Evolutionary conservation across 2,329 filamentous ascomycete genomes (phyloP), one percentile per base, ranked within the genome.

Genomic region (Atkinsonella hypoxylon): DNA sequence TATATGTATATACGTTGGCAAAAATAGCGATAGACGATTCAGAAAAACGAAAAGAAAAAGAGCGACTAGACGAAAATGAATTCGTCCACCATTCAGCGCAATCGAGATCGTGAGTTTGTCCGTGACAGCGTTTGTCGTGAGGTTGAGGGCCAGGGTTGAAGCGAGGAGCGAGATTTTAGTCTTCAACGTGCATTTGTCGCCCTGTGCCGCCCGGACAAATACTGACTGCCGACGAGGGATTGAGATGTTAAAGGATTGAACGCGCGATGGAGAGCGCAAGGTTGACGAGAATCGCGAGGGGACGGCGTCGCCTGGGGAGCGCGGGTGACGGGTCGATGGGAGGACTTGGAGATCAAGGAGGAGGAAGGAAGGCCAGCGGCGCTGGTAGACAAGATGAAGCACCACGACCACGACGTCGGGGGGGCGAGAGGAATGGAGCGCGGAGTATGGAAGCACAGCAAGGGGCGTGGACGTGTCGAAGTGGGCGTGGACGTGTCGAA

Each of bases 21-120:
- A 47, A 48, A 43, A 15, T 36, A 48, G 45, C 22, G 48, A 51
- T 41, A 18, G 45, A 44, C 40, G 26, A 30, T 42, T 17, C 42
- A 32, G 30, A 9, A 39, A 22, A 50, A 31, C 5, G 12, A 39
- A 20, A 30, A 55, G 60, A 72, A 72, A 72, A 72, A 55, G 71
- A 74, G 71, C 61, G 71, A 69, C 68, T 68, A 63, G 70, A 72
- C 70, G 69, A 70, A 62, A 64, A 62, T 51, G 47, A 54, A 52
- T 55, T 57, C 42, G 58, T 51, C 40, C 42, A 58, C 55, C 57
- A 60, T 60, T 55, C 56, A 54, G 43, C 47, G 41, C 30, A 51
- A 48, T 56, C 56, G 51, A 57, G 56, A 62, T 60, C 61, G 64
- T 58, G 55, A 58, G 51, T 54, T 48, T 47, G 55, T 58, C 57